phyloP scores from a whole-genome alignment of 208 protist genomes.

The Wallacemonas sp. region DNA sequence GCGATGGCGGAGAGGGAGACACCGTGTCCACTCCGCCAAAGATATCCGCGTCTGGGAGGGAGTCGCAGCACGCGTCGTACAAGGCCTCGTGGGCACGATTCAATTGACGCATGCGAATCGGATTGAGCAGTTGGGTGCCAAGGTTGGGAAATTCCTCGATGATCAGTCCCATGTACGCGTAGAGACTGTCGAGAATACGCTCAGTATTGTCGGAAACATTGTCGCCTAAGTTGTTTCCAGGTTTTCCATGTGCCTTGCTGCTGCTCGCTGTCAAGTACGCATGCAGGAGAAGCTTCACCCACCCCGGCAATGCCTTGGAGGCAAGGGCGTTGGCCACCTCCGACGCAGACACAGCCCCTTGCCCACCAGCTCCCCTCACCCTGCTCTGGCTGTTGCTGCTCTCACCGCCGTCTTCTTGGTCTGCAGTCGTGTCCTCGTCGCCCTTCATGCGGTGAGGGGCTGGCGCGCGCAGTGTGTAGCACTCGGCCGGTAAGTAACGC shows the following conservation, averaged over 20 bases:
- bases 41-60: slow-evolving; percentile 23
- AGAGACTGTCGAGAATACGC: slow-evolving; percentile 34
- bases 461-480: slow-evolving; percentile 14
- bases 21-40: neutral
- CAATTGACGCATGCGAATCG: slow-evolving; percentile 22
- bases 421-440: neutral
- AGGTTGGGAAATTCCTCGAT: slow-evolving; percentile 30
- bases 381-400: neutral
- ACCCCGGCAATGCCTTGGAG: slow-evolving; percentile 8
- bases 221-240: no score
- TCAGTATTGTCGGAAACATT: no score
- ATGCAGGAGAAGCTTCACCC: slow-evolving; percentile 15
- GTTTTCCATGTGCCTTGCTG: neutral
- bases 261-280: slow-evolving; percentile 15
- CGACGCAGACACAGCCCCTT: neutral
- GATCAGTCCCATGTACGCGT: slow-evolving; percentile 35
- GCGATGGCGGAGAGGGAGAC: neutral
- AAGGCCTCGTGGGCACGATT: slow-evolving; percentile 26
- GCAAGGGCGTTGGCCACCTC: slow-evolving; percentile 4
- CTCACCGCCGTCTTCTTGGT: neutral
- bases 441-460: slow-evolving; percentile 10
- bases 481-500: slow-evolving; percentile 8
- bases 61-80: slow-evolving; percentile 26
- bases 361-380: neutral
- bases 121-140: slow-evolving; percentile 24